Evolutionary conservation across 371 early-diverging fungal genomes (phyloP), one percentile per base, ranked within the genome.

Genomic region (Chytridiales sp.): DNA sequence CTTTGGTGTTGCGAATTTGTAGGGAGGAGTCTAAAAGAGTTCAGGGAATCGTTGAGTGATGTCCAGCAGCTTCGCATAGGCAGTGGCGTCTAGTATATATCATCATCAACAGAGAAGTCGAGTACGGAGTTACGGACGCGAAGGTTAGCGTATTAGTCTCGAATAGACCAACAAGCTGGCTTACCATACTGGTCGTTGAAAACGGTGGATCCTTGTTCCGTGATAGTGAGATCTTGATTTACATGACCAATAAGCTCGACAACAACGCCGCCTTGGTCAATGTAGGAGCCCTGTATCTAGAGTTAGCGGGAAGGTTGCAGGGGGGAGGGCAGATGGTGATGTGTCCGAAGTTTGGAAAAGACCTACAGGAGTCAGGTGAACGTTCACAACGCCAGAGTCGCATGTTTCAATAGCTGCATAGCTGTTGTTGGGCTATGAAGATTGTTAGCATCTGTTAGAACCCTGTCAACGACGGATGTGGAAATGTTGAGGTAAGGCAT

Each of bases 191-290:
- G 46, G 9, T 22, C 51, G 5, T 44, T 41, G 31, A 66, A 66
- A 51, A 35, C 48, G 6, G 41, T 26, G 15, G 61, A 61, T 8
- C 32, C 31, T 27, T 49, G 47, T 30, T 66, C 66, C 47, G 48
- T 40, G 19, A 66, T 47, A 24, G 42, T 21, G 24, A 66, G 34
- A 51, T 66, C 66, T 3, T 9, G 5, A n/a, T 40, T 42, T 9
- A 66, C 66, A n/a, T 34, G 27, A 21, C 66, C 66, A 17, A 61
- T 52, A 2, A 66, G 47, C 35, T 66, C 66, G 9, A 66, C 66
- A 13, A 66, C 53, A 46, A 22, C 17, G 35, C 47, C 51, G 34
- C 56, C 52, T 21, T 22, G 46, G 22, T 61, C 56, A 24, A 66
- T 26, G 32, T 31, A 21, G 4, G 66, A 61, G 44, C 66, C 66